These are phyloP conservation scores for Xylariales sp. DNA, from an alignment of 2,329 filamentous ascomycete species.

Conservation along the genomic window DNA sequence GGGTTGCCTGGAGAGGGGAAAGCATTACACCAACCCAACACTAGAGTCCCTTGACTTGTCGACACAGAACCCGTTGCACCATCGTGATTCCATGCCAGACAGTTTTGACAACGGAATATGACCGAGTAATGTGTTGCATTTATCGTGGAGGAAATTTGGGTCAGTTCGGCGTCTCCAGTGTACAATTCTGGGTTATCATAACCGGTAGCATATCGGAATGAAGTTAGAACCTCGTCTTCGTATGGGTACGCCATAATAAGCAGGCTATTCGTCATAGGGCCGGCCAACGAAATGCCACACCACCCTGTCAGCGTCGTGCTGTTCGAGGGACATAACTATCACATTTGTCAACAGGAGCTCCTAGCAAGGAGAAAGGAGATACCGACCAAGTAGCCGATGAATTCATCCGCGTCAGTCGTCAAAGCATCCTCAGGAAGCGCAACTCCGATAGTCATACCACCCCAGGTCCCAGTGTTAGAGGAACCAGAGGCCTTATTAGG, in stretches of 20 bases:
- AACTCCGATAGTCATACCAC: constrained; percentile 65
- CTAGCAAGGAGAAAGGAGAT: not conserved
- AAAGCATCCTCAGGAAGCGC: constrained; percentile 63
- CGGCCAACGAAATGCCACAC: constrained; percentile 68
- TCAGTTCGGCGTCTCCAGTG: constrained; percentile 70
- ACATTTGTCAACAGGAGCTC: constrained; percentile 20
- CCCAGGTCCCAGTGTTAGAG: constrained; percentile 52
- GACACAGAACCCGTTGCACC: constrained; percentile 57
- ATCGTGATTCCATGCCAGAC: constrained; percentile 64
- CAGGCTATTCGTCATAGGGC: constrained; percentile 68
- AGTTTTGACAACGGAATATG: constrained; percentile 73
- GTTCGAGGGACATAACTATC: constrained; percentile 59
- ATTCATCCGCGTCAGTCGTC: constrained; percentile 63
- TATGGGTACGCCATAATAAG: constrained; percentile 70
- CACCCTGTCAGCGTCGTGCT: constrained; percentile 63
- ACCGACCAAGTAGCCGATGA: constrained; percentile 68
- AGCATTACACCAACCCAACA: constrained; percentile 69
- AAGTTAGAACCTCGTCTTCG: constrained; percentile 64
- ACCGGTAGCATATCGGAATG: constrained; percentile 67
- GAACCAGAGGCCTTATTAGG: constrained; percentile 42
- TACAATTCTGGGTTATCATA: constrained; percentile 70
- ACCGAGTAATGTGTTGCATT: constrained; percentile 69
- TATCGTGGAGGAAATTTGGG: constrained; percentile 68
- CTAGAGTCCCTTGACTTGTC: constrained; percentile 57
- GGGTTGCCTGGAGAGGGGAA: constrained; percentile 57